Base-by-base conservation (phyloP, 2,329 filamentous ascomycete species). In the Cladophialophora psammophila region DNA sequence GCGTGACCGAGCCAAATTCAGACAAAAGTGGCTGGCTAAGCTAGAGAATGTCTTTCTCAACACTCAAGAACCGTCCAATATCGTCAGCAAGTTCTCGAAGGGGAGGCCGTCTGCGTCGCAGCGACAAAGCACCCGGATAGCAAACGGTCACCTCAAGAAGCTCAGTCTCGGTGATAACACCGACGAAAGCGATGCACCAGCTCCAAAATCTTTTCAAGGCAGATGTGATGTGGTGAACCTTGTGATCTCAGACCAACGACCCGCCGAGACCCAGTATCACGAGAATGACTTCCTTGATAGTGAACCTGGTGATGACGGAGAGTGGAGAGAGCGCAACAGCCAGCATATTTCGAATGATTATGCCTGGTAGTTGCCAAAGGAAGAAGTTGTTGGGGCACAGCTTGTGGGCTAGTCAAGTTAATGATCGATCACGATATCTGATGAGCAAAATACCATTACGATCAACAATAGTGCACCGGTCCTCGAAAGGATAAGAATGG, bases 1-100 rank as follows among this genome's bases (percentile, higher is more conserved):
- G 92, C 89, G 93, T 68, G 88, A 93, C 75, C 88, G 94, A 50
- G 91, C 91, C 18, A 85, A 85, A n/a, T 90, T 97, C 74, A 87
- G 94, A 45, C 88, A 90, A 71, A 86, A 87, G 70, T 96, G 93
- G 92, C 88, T 88, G 58, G 83, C 86, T n/a, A 88, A 84, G 69
- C 81, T 97, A 60, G 85, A 88, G 63, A 83, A 82, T 12, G 76
- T 79, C 0, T 84, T 83, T 60, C 72, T 81, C 52, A 32, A 68
- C 69, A 61, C 36, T 50, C 66, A 40, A 15, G 20, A 69, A 40
- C 48, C 35, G 12, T 34, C 53, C 18, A 64, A 63, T 2, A 36
- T 42, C 13, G n/a, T 32, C 55, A 53, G 48, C 36, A 18, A 15
- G 48, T 54, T 10, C 5, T 42, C 10, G 20, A 62, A 34, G 56